phyloP scores from a whole-genome alignment of 75 land plant genomes.

The Adiantum capillusveneris region DNA sequence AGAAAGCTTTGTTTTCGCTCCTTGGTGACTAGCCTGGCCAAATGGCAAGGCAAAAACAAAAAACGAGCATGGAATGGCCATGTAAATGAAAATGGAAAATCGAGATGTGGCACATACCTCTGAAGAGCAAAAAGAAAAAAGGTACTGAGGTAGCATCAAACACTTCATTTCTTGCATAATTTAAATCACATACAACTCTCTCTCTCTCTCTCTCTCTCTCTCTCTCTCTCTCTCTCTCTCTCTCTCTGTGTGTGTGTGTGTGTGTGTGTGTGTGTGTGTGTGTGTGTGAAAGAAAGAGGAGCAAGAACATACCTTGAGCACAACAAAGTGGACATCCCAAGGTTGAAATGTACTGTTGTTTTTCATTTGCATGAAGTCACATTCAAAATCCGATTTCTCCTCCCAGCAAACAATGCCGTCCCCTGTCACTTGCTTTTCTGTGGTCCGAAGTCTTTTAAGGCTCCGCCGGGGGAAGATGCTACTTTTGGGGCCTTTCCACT shows the following conservation, averaged over 20 bases:
- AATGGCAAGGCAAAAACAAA: neutral
- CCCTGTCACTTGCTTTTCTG: slow-evolving; percentile 22
- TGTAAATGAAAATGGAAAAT: too few species aligned
- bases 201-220: slow-evolving; percentile 4
- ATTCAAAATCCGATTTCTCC: slow-evolving; percentile 51
- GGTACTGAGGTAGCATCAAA: too few species aligned
- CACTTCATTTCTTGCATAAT: too few species aligned
- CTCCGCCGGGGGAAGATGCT: slow-evolving; percentile 47
- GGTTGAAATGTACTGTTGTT: slow-evolving; percentile 47
- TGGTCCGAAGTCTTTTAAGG: slow-evolving; percentile 49
- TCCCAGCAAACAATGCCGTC: slow-evolving; percentile 54
- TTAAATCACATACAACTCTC: too few species aligned
- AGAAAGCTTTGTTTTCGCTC: slow-evolving; percentile 35
- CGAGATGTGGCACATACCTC: too few species aligned
- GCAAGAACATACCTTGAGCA: slow-evolving; percentile 51
- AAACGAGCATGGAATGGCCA: too few species aligned
- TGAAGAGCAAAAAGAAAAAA: too few species aligned
- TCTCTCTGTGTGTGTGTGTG: too few species aligned
- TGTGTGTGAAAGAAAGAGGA: too few species aligned
- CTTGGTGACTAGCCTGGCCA: slow-evolving; percentile 37
- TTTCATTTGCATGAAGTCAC: slow-evolving; percentile 32
- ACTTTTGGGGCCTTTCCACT: slow-evolving; percentile 69
- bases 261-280: too few species aligned
- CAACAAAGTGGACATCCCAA: slow-evolving; percentile 63
- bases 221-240: slow-evolving; percentile 2